A percentile compares a stretch with the other conserved stretches of the same genome.
Conservation (phyloP, 1,284 basidiomycete genomes). For the Marasmius sp. region DNA sequence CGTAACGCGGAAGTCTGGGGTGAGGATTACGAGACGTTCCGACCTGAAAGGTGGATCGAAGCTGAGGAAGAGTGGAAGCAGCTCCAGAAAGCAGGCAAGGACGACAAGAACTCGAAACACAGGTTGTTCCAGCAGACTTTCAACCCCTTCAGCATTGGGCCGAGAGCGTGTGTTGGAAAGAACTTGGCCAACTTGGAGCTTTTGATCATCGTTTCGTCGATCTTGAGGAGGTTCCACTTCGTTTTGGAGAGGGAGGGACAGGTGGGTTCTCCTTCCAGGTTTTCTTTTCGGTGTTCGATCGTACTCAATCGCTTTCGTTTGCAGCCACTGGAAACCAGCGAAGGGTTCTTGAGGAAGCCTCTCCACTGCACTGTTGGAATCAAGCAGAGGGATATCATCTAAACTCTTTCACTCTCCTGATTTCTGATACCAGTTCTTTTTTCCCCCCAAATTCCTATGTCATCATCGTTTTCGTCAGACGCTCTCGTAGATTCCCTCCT, state of each 20-base stretch:
- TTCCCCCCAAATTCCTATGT: too few relatives aligned
- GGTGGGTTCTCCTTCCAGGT: background rate
- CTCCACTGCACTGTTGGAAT: background rate
- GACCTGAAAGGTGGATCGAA: conserved; percentile 49
- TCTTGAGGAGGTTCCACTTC: conserved; percentile 15
- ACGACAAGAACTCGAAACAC: background rate
- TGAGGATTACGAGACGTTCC: conserved; percentile 39
- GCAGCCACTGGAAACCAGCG: background rate
- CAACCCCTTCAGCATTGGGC: conserved; percentile 15
- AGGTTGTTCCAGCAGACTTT: conserved; percentile 17
- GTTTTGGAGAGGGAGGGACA: conserved; percentile 10
- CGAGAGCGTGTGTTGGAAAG: conserved; percentile 15
- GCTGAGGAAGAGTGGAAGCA: conserved; percentile 25
- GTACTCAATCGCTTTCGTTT: background rate
- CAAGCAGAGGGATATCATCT: background rate
- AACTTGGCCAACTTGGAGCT: conserved; percentile 15
- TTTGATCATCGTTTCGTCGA: conserved; percentile 11
- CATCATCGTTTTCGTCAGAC: too few relatives aligned
- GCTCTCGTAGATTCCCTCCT: too few relatives aligned
- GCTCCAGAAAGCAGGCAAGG: background rate
- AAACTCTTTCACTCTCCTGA: background rate
- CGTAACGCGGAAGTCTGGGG: conserved; percentile 45
- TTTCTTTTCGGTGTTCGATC: background rate
- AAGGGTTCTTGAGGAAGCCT: conserved; percentile 1
- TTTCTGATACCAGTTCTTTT: too few relatives aligned